Evolutionary conservation across 306 rosid genomes (phyloP), one percentile per base, ranked within the genome.

Genomic region (Carpinus fangiana): DNA sequence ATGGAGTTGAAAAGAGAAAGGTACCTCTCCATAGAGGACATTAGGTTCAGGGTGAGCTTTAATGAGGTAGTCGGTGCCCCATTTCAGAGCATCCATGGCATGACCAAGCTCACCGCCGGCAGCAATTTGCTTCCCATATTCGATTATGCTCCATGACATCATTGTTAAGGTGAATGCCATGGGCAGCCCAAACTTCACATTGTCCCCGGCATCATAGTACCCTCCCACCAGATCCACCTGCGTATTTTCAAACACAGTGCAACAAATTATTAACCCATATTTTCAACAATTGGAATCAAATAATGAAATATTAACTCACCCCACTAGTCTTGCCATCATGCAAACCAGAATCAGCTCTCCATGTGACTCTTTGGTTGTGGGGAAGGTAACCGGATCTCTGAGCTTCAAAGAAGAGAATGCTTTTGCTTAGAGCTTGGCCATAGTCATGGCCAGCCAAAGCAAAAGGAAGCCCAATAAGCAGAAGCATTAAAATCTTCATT

Each of bases 181-280:
- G 20, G 99, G 98, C 47, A 96, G 47, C 1, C 99, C 99, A 56
- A 96, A 96, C 85, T 96, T 96, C 77, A 96, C 98, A 86, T 93
- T 96, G 90, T 96, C 99, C 50, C 99, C 99, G 11, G 99, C 99
- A 60, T 96, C 99, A 20, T 93, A 93, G 83, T 96, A 96, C 38
- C 99, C 99, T 5, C 99, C 98, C 7, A 91, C 98, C 60, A 96
- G 96, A 87, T 93, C 92, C 79, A 96, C 96, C 98, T 92, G 82
- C 48, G 85, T 43, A 66, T 66, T 7, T 66, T 10, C 28, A 41
- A 18, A 41, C 7, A 66, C 8, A 4, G 8, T 38, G 9, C 28
- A 17, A 66, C 72, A 66, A 41, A 18, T 8, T 64, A 17, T 16
- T 36, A 23, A 38, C 3, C 11, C 23, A 53, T 17, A 18, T 12